Evolutionary conservation across 257 asterid genomes (phyloP), one percentile per base, ranked within the genome.

Genomic region (Jaltomata sinuosa): DNA sequence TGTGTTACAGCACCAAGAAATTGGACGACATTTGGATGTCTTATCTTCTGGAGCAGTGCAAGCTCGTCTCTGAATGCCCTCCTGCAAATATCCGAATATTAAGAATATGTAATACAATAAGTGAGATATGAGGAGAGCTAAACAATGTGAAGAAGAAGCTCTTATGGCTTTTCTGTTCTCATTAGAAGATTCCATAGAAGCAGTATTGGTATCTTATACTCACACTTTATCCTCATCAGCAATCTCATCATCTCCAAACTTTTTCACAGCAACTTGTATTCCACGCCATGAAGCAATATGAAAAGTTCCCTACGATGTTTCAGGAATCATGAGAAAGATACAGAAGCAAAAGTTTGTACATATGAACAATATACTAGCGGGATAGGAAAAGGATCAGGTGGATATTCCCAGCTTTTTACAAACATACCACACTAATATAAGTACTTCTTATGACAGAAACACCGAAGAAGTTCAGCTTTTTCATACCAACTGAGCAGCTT

Each of bases 1-100:
- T 96, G 99, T 34, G 99, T 96, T 49, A 96, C 98, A 77, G 99
- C 99, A 18, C 99, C 98, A 88, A 96, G 98, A 93, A 96, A 96
- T 82, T 96, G 99, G 38, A 96, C 97, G 8, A 96, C 97, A 79
- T 96, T 96, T 67, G 99, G 99, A 91, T 96, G 99, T 61, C 99
- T 92, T 79, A 94, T 84, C 90, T 91, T 94, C 94, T 96, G 98
- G 87, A 94, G 97, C 88, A 96, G 89, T 6, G 95, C 90, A 87
- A 96, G 98, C 92, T 96, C 99, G 55, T 94, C 98, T 74, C 94
- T 85, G 64, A 96, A 96, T 74, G 98, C 97, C 86, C 61, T 89
- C 89, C 99, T 96, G 90, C 85, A 91, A 81, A 81, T 40, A 18
- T 62, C 57, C 32, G 36, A 15, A 65, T 68, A 76, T 57, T 86